Conservation (phyloP, 176 grass and related monocot genomes). For the Cymbopogon citratus region DNA sequence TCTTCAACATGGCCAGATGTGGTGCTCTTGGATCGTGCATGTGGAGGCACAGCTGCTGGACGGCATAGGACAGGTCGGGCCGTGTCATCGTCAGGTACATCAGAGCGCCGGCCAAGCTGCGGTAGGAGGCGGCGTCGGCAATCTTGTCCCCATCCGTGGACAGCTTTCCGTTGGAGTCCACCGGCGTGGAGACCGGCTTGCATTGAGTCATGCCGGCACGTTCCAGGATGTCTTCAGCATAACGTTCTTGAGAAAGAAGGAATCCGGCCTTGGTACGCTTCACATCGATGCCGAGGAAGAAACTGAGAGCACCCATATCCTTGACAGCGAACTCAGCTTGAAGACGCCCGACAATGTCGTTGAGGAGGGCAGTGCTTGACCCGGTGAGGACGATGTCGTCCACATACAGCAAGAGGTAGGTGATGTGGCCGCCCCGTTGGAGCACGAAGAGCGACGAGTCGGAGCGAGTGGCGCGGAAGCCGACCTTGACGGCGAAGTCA, state of each 20-base stretch:
- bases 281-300: neutral
- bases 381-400: neutral
- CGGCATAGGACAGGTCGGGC: no score
- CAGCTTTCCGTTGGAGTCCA: neutral
- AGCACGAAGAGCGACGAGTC: neutral
- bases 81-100: no score
- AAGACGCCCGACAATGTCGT: fast-evolving
- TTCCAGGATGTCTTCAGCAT: neutral
- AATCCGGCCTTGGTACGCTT: fast-evolving
- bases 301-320: fast-evolving
- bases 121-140: no score
- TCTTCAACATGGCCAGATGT: no score
- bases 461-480: neutral
- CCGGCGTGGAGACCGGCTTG: neutral
- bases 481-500: neutral
- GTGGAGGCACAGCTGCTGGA: no score
- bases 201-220: fast-evolving
- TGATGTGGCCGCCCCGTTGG: fast-evolving
- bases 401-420: neutral
- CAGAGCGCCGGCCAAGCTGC: no score
- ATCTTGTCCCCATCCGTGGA: no score
- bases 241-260: neutral
- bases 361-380: fast-evolving
- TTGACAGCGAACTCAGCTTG: fast-evolving
- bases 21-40: no score